Evolutionary conservation across 2,329 filamentous ascomycete genomes (phyloP), one percentile per base, ranked within the genome.

Genomic region (Ambrosiella beaveri): DNA sequence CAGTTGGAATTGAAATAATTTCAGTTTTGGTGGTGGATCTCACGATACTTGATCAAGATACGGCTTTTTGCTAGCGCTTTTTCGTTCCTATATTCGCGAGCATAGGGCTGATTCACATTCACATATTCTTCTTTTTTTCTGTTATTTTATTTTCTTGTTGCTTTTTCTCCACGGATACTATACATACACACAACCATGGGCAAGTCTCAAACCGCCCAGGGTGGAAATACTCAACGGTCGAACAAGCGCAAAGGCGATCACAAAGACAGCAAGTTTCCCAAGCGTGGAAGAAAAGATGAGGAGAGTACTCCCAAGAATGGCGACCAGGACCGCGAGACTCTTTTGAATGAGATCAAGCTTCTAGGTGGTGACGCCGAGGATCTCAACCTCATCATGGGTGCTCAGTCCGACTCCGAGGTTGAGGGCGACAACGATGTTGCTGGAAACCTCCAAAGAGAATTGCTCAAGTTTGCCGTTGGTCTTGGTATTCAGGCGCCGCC

Each of bases 301-400:
- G 41, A 61, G 47, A 53, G 45, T 40, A 35, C 37, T 3, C 35
- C 45, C 35, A 44, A 15, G 11, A 59, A 61, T 7, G 38, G 27
- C 27, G 63, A 67, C n/a, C 58, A 54, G n/a, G 69, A 71, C 35
- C 54, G 58, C n/a, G 69, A 71, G 38, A 66, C 68, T 11, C 70
- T 85, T 3, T 69, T 85, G 7, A 75, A 79, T 58, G 82, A 85
- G 64, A 85, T 85, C 61, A 73, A 75, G 62, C 79, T 79, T 12
- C 71, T 86, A 1, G 82, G 81, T 2, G 82, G 82, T 12, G 80
- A 83, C 57, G 79, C 85, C 66, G 74, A 79, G 47, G 82, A 85
- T 62, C 66, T 83, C 49, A 76, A 79, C 40, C 73, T 85, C 39
- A 75, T 85, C 57, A 76, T 74, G 47, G 78, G 76, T 60, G 69